Conservation (phyloP, 1,284 basidiomycete species). For the Jaminaea rosea region DNA sequence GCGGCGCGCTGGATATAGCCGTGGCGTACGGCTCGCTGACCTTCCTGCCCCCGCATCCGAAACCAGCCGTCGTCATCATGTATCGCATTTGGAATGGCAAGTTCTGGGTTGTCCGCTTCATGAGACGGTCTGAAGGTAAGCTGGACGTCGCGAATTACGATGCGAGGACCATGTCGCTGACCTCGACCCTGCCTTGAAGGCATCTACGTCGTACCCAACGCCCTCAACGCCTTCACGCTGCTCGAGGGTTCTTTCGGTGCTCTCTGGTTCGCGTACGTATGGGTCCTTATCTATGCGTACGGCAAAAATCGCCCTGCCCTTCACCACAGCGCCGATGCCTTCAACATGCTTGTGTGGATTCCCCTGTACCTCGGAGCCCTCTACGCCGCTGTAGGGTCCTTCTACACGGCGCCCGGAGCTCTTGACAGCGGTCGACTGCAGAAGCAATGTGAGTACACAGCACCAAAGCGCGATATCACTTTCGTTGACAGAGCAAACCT, state of each 20-base stretch:
- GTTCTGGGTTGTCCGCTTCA: neutral
- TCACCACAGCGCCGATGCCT: neutral
- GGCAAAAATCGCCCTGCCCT: neutral
- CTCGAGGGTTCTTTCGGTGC: neutral
- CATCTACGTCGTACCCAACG: neutral
- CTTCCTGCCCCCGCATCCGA: too few relatives aligned
- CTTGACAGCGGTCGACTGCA: slow-evolving; percentile 17
- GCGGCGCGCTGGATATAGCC: too few relatives aligned
- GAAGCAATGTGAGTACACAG: too few relatives aligned
- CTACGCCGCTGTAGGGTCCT: slow-evolving; percentile 27
- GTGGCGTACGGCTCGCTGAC: too few relatives aligned
- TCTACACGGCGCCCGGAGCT: slow-evolving; percentile 34
- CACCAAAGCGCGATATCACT: too few relatives aligned
- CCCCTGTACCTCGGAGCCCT: neutral
- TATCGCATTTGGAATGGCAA: neutral
- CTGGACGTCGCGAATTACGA: neutral
- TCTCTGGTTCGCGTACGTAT: neutral
- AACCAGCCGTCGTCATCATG: neutral
- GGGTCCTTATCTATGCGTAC: neutral
- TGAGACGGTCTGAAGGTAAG: neutral
- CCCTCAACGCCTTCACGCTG: neutral
- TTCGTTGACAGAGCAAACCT: too few relatives aligned
- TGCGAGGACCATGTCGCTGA: neutral
- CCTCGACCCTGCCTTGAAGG: neutral
- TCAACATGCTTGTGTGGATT: neutral